Conservation (phyloP, 352 stramenopile genomes). For the Globisporangium spinosum region DNA sequence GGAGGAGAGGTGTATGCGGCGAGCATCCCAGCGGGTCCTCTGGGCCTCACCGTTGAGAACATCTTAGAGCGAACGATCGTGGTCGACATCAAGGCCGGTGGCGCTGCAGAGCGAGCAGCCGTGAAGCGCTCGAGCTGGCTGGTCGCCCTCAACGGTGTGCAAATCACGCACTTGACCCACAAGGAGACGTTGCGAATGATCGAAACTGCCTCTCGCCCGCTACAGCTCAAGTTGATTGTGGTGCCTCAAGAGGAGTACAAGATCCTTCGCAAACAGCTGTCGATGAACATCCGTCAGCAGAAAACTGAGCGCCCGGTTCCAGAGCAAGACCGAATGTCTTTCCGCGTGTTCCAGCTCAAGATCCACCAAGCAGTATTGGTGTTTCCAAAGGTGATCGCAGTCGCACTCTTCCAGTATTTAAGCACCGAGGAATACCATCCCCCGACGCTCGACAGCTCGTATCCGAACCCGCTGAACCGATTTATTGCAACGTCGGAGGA, state of each 20-base stretch:
- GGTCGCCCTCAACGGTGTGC: constrained; percentile 68
- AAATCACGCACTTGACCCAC: constrained; percentile 79
- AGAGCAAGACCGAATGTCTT: constrained; percentile 84
- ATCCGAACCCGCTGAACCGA: constrained; percentile 49
- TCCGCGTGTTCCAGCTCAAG: constrained; percentile 82
- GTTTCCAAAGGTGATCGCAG: constrained; percentile 61
- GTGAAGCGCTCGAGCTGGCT: constrained; percentile 86
- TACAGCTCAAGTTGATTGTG: constrained; percentile 71
- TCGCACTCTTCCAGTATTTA: constrained; percentile 75
- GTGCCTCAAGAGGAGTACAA: constrained; percentile 76
- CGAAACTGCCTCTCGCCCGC: constrained; percentile 62
- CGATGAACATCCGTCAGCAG: constrained; percentile 82
- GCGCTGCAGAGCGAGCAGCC: constrained; percentile 63
- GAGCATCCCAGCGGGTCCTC: constrained; percentile 70
- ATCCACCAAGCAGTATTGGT: constrained; percentile 76
- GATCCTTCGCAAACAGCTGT: constrained; percentile 63
- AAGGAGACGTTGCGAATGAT: constrained; percentile 86
- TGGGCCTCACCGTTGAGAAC: constrained; percentile 88
- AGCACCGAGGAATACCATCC: constrained; percentile 63
- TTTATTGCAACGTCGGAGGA: constrained; percentile 47
- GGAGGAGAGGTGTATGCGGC: constrained; percentile 55
- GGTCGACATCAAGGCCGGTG: constrained; percentile 83
- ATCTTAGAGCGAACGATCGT: constrained; percentile 78
- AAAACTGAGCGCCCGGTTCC: constrained; percentile 81
- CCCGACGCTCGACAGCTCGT: constrained; percentile 41